Conservation (phyloP, 2,329 filamentous ascomycete genomes). For the Penicillium vulpinum region DNA sequence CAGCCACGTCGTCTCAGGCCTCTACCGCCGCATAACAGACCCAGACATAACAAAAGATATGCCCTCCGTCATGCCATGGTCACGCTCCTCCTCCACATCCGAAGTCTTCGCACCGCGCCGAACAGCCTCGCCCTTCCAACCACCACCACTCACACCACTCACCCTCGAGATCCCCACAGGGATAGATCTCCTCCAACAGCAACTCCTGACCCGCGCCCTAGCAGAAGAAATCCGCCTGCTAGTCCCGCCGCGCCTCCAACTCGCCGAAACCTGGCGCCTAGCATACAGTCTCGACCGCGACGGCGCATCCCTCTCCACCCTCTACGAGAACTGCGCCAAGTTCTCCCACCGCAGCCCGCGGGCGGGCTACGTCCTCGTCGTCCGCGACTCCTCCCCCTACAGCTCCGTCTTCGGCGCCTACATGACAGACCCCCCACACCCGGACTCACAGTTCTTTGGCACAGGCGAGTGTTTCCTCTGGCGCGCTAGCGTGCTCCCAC, state of each 20-base stretch:
- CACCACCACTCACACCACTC: slow-evolving; percentile 83
- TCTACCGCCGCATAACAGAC: slow-evolving; percentile 65
- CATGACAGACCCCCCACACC: slow-evolving; percentile 82
- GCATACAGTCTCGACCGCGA: slow-evolving; percentile 90
- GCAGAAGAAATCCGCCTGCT: slow-evolving; percentile 93
- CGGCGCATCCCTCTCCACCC: slow-evolving; percentile 79
- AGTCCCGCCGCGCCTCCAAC: slow-evolving; percentile 79
- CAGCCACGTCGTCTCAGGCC: slow-evolving; percentile 58
- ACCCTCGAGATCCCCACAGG: slow-evolving; percentile 57
- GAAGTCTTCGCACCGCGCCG: slow-evolving; percentile 52
- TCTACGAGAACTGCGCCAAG: slow-evolving; percentile 76
- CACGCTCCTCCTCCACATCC: slow-evolving; percentile 43
- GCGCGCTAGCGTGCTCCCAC: slow-evolving; percentile 68
- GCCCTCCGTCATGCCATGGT: slow-evolving; percentile 26
- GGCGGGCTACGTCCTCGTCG: slow-evolving; percentile 85
- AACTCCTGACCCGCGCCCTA: slow-evolving; percentile 68
- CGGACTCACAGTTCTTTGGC: slow-evolving; percentile 82
- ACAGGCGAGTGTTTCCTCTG: slow-evolving; percentile 96
- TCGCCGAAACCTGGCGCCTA: slow-evolving; percentile 82
- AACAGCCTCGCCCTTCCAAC: slow-evolving; percentile 75
- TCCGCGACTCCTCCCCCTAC: slow-evolving; percentile 64
- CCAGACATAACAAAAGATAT: slow-evolving; percentile 28
- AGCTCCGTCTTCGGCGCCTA: slow-evolving; percentile 80
- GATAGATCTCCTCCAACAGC: slow-evolving; percentile 56
- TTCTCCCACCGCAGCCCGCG: slow-evolving; percentile 65